Evolutionary conservation across 2,329 filamentous ascomycete species (phyloP).

Genomic region (Diaporthe ampelina): DNA sequence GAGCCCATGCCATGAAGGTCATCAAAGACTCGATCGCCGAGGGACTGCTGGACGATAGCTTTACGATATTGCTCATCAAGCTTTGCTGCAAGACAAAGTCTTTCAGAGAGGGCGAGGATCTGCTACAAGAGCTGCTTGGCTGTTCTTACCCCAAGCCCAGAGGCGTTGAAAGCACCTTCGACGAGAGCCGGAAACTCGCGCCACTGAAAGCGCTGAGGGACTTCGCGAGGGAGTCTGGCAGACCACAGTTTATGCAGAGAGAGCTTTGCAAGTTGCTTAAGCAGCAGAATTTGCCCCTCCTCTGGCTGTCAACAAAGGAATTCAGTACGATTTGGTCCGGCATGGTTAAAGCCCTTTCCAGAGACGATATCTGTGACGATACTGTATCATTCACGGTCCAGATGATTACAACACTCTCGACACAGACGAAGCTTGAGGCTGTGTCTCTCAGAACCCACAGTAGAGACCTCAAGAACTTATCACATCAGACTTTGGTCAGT

Average conservation of each 20-base stretch:
- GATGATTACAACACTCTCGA: constrained; percentile 52
- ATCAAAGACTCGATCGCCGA: constrained; percentile 58
- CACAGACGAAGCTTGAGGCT: constrained; percentile 7
- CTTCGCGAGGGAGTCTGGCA: constrained; percentile 51
- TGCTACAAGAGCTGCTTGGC: constrained; percentile 54
- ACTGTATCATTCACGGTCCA: constrained; percentile 54
- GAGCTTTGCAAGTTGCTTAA: constrained; percentile 55
- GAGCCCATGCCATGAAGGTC: constrained; percentile 61
- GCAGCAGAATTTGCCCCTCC: constrained; percentile 52
- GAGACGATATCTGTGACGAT: constrained; percentile 49
- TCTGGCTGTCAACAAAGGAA: constrained; percentile 60
- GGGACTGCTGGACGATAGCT: constrained; percentile 57
- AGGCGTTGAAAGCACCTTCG: constrained; percentile 50
- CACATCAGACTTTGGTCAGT: constrained; percentile 58
- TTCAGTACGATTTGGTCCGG: constrained; percentile 58
- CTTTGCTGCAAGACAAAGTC: constrained; percentile 56
- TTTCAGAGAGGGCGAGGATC: constrained; percentile 55
- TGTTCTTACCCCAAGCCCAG: constrained; percentile 54
- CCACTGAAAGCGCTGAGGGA: constrained; percentile 53
- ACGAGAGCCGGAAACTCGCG: constrained; percentile 46
- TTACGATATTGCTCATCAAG: constrained; percentile 57
- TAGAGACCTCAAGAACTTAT: constrained; percentile 41
- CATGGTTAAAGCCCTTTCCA: constrained; percentile 53
- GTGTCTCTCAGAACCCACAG: constrained; percentile 27
- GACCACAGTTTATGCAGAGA: constrained; percentile 53